phyloP scores from a whole-genome alignment of 73 alveolate species.

The Uronychia binucleata region DNA sequence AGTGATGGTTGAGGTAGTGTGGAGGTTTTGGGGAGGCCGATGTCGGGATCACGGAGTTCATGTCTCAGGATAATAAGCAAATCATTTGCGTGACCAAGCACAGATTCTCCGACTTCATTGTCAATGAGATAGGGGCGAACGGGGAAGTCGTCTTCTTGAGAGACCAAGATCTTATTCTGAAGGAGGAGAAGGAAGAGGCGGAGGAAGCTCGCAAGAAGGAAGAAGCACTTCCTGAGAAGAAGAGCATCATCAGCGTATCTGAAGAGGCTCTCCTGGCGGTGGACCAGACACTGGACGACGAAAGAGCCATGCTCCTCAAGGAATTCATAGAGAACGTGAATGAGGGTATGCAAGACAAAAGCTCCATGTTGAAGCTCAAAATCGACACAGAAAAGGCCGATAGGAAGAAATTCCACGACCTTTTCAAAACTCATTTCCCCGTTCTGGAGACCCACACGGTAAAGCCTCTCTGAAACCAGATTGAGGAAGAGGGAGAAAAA shows the following conservation, averaged over 20 bases:
- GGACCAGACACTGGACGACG: conserved; percentile 54
- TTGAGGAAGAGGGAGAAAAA: conserved; percentile 34
- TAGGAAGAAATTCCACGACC: conserved; percentile 58
- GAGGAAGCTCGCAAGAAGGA: conserved; percentile 59
- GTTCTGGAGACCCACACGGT: conserved; percentile 73
- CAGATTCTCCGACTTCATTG: conserved; percentile 95
- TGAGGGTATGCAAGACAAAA: conserved; percentile 61
- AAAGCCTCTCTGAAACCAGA: background rate
- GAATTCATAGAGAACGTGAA: conserved; percentile 55
- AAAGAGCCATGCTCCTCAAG: conserved; percentile 33
- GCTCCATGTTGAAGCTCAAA: conserved; percentile 29
- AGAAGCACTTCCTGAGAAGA: background rate
- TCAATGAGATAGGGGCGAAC: conserved; percentile 90
- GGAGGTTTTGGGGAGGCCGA: background rate
- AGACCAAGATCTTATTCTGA: conserved; percentile 39
- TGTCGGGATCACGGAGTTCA: conserved; percentile 26
- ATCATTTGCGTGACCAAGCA: conserved; percentile 87
- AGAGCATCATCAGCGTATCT: background rate
- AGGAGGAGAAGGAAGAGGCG: conserved; percentile 54
- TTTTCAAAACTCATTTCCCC: conserved; percentile 63
- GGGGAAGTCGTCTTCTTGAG: conserved; percentile 75
- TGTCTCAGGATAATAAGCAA: conserved; percentile 19
- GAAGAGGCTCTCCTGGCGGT: conserved; percentile 49
- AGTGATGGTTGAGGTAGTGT: no score
- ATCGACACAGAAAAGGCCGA: conserved; percentile 59